These are phyloP conservation scores for Limnanthes douglasii DNA, from an alignment of 345 rosid genomes.

Conservation along the genomic window DNA sequence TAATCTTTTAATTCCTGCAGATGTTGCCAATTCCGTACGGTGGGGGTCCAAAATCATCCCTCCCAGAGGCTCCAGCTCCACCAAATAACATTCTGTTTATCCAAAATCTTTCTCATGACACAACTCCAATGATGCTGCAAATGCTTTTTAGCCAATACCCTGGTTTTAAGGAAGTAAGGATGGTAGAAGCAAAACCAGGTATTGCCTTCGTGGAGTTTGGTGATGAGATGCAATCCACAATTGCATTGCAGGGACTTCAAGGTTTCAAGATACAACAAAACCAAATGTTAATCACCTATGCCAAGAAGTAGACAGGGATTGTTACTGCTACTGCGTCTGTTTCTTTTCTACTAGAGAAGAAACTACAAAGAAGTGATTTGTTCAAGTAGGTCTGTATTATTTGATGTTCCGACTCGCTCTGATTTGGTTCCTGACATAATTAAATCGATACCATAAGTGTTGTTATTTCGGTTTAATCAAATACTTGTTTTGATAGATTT, in stretches of 20 bases:
- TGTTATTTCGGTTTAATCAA: no score
- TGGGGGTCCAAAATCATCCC: slow-evolving; percentile 34
- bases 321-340: no score
- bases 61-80: slow-evolving; percentile 86
- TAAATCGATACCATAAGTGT: no score
- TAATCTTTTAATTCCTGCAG: slow-evolving; percentile 23
- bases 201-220: slow-evolving; percentile 89
- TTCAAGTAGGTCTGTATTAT: no score
- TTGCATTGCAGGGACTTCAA: slow-evolving; percentile 82
- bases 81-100: slow-evolving; percentile 88
- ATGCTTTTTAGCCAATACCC: slow-evolving; percentile 54
- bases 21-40: slow-evolving; percentile 78
- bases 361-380: no score
- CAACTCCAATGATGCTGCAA: slow-evolving; percentile 73
- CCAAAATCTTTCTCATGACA: slow-evolving; percentile 83
- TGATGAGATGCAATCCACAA: slow-evolving; percentile 80
- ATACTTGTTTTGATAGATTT: no score
- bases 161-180: slow-evolving; percentile 92
- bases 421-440: no score
- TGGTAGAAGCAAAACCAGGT: slow-evolving; percentile 94
- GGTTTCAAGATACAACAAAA: slow-evolving; percentile 65
- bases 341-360: no score
- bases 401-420: no score
- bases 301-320: slow-evolving; percentile 52
- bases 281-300: slow-evolving; percentile 73